A percentile compares a stretch with the other conserved stretches of the same genome.
These are phyloP conservation scores for Zychaea mexicana DNA, from an alignment of 371 early-diverging fungal genomes.

Conservation along the genomic window DNA sequence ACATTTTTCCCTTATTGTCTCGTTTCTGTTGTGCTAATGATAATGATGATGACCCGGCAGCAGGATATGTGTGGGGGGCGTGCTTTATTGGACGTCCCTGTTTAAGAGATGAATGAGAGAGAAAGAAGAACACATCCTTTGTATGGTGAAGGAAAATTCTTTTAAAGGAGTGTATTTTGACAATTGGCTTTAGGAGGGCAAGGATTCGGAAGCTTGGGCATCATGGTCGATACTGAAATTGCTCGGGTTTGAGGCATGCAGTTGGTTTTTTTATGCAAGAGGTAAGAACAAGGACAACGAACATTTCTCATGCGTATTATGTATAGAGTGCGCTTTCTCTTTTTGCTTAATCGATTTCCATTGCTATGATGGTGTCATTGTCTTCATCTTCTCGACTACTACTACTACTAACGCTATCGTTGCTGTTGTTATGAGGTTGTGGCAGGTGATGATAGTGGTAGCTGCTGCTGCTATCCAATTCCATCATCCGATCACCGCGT, in stretches of 20 bases:
- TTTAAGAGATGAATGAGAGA: not conserved
- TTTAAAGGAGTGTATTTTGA: too few relatives aligned
- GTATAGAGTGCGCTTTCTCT: not conserved
- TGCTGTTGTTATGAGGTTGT: too few relatives aligned
- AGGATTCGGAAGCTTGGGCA: too few relatives aligned
- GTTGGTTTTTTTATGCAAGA: not conserved
- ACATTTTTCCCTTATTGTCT: conserved; percentile 1
- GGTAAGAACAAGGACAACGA: not conserved
- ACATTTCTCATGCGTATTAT: not conserved
- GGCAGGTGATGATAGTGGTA: too few relatives aligned
- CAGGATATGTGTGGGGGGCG: too few relatives aligned
- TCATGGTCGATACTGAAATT: conserved; percentile 13
- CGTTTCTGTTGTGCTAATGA: too few relatives aligned
- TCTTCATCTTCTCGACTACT: not conserved
- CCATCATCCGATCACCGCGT: not conserved
- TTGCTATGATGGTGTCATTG: not conserved
- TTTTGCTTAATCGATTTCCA: conserved; percentile 2
- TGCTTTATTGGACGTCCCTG: too few relatives aligned
- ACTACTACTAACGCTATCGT: too few relatives aligned
- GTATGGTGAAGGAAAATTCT: too few relatives aligned
- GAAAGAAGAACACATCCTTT: conserved; percentile 2
- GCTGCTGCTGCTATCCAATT: not conserved
- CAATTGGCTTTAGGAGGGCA: too few relatives aligned
- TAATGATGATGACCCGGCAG: too few relatives aligned
- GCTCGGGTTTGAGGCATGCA: not conserved